A percentile compares a stretch with the other conserved stretches of the same genome.
These are phyloP conservation scores for Friedmanniomyces endolithicus DNA, from an alignment of 495 filamentous ascomycete genomes.

Conservation along the genomic window DNA sequence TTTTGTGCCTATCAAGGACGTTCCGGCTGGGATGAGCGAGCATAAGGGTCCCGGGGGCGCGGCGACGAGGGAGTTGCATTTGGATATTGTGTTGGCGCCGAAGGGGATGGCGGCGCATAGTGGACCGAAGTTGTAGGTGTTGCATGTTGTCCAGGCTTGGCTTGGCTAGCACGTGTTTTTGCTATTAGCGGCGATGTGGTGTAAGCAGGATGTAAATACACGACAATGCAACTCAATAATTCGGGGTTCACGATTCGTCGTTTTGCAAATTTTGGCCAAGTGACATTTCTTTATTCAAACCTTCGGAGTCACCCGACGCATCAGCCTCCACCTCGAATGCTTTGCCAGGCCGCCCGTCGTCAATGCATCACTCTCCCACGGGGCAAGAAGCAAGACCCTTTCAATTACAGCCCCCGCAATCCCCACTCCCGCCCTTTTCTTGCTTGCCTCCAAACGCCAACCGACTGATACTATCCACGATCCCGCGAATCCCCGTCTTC, in stretches of 20 bases:
- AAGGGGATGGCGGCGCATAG: slow-evolving; percentile 11
- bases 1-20: slow-evolving; percentile 41
- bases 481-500: slow-evolving; percentile 24
- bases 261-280: no score
- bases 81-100: slow-evolving; percentile 29
- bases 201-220: no score
- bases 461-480: slow-evolving; percentile 23
- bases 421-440: slow-evolving; percentile 12
- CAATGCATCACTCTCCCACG: no score
- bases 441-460: slow-evolving; percentile 29
- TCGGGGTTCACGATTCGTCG: no score
- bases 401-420: neutral
- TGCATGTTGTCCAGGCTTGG: neutral
- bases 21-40: slow-evolving; percentile 11
- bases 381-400: no score
- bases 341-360: no score
- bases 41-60: slow-evolving; percentile 17
- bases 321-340: no score
- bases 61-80: slow-evolving; percentile 27
- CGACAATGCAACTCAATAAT: no score
- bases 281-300: no score
- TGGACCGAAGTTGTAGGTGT: slow-evolving; percentile 1
- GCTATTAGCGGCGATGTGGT: no score
- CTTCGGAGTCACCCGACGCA: no score
- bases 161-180: neutral